Base-by-base conservation (phyloP, 2,329 filamentous ascomycete species). In the Hypocreales sp. region DNA sequence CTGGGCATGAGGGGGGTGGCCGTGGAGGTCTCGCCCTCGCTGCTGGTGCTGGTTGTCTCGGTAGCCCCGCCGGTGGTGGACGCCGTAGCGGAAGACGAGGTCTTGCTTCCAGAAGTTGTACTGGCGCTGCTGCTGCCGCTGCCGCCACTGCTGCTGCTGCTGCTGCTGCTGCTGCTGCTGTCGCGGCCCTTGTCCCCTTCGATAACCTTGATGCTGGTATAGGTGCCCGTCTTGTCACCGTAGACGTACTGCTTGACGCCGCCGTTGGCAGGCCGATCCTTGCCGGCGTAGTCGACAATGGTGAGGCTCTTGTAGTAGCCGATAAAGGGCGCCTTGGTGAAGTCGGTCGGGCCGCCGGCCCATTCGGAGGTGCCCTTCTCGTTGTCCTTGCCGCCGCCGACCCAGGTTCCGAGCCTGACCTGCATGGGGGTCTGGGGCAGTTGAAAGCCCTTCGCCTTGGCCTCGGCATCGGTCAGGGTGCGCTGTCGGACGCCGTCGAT, bases 391-490 rank as follows among this genome's bases (percentile, higher is more conserved):
- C 64, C 55, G 30, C 70, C 69, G 28, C 60, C 70, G 25, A 71
- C 66, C 74, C 76, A 80, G 38, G 68, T 66, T 36, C 78, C 78
- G 24, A 82, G 51, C 51, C 72, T 75, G 42, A 82, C 48, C 48
- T 74, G 68, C 68, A 77, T 75, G 26, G 78, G 78, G 8, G 76
- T 79, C 59, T 82, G 77, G 25, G 78, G 78, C 58, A 69, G 81
- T 37, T 65, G 62, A 31, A 55, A 48, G 26, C 66, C 71, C n/a
- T n/a, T n/a, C 27, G 57, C 56, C 42, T 67, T 47, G 28, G 73
- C 75, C 27, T 79, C 66, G 11, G 51, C 55, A 38, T 65, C 67
- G 32, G 55, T 60, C 28, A 83, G 58, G 23, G 67, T 72, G 40
- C 79, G 74, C 31, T 81, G 59, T 24, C 59, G 47, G 8, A 47